phyloP scores from a whole-genome alignment of 2,329 filamentous ascomycete genomes.

The Elsinoe arachidis region DNA sequence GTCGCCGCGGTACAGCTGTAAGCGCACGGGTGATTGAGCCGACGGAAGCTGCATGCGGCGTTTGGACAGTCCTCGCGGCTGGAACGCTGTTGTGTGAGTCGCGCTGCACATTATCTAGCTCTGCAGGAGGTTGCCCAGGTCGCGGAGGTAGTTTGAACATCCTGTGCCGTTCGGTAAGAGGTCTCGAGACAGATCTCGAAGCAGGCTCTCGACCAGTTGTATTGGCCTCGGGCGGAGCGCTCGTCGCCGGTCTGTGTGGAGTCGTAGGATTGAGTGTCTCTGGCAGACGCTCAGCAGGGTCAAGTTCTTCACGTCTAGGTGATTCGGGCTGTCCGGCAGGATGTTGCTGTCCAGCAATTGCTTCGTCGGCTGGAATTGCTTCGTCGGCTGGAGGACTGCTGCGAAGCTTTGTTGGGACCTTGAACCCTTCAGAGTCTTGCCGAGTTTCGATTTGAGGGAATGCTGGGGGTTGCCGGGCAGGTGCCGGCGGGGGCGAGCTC shows the following conservation, averaged over 20 bases:
- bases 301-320: background rate
- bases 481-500: slow-evolving; percentile 14
- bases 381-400: background rate
- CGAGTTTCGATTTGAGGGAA: background rate
- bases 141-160: background rate
- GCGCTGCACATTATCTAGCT: background rate
- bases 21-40: too few relatives aligned
- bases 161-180: background rate
- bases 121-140: background rate
- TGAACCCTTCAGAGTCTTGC: background rate
- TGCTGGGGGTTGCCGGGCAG: slow-evolving; percentile 19
- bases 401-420: background rate
- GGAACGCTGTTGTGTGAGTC: too few relatives aligned
- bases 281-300: too few relatives aligned
- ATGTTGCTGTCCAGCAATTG: too few relatives aligned
- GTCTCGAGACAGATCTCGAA: background rate
- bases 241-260: too few relatives aligned
- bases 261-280: too few relatives aligned
- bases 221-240: too few relatives aligned
- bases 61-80: too few relatives aligned
- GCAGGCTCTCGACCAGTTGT: too few relatives aligned
- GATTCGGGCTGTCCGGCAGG: background rate
- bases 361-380: background rate
- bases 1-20: background rate
- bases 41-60: too few relatives aligned